A percentile compares a stretch with the other conserved stretches of the same genome.
These are phyloP conservation scores for Fusarium napiforme DNA, from an alignment of 2,329 filamentous ascomycete species.

Conservation along the genomic window DNA sequence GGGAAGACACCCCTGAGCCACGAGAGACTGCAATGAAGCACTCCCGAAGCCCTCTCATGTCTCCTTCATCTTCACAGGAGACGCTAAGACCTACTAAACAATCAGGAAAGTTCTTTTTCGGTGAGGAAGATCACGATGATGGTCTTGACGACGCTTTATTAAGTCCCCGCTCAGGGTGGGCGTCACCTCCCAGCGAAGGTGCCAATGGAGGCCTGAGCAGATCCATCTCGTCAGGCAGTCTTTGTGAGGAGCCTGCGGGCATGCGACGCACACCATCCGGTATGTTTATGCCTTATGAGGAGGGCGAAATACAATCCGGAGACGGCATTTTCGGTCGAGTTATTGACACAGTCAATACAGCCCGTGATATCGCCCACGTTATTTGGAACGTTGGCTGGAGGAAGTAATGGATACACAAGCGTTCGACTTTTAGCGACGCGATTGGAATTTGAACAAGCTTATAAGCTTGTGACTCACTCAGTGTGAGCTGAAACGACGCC, in stretches of 20 bases:
- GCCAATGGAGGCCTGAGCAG: slow-evolving; percentile 54
- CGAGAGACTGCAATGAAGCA: slow-evolving; percentile 72
- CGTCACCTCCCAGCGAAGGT: slow-evolving; percentile 43
- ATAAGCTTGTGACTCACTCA: slow-evolving; percentile 30
- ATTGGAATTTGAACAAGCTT: slow-evolving; percentile 32
- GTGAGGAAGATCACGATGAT: slow-evolving; percentile 69
- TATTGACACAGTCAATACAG: slow-evolving; percentile 82
- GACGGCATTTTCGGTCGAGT: slow-evolving; percentile 80
- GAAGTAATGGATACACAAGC: slow-evolving; percentile 52
- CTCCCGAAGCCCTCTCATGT: slow-evolving; percentile 64
- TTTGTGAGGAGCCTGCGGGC: slow-evolving; percentile 65
- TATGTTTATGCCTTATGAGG: slow-evolving; percentile 91
- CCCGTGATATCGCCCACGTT: slow-evolving; percentile 75
- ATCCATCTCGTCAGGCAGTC: slow-evolving; percentile 60
- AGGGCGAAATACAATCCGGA: slow-evolving; percentile 70
- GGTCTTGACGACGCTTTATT: slow-evolving; percentile 54
- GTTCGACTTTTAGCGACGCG: slow-evolving; percentile 27
- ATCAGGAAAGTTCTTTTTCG: slow-evolving; percentile 71
- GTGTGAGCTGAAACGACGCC: slow-evolving; percentile 34
- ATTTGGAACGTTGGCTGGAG: slow-evolving; percentile 78
- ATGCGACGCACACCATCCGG: slow-evolving; percentile 85
- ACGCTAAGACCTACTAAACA: slow-evolving; percentile 78
- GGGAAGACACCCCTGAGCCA: slow-evolving; percentile 78
- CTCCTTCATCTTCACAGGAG: slow-evolving; percentile 84
- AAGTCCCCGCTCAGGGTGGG: slow-evolving; percentile 48